Evolutionary conservation across 2,329 filamentous ascomycete genomes (phyloP).

Genomic region (Aquanectria penicillioides): DNA sequence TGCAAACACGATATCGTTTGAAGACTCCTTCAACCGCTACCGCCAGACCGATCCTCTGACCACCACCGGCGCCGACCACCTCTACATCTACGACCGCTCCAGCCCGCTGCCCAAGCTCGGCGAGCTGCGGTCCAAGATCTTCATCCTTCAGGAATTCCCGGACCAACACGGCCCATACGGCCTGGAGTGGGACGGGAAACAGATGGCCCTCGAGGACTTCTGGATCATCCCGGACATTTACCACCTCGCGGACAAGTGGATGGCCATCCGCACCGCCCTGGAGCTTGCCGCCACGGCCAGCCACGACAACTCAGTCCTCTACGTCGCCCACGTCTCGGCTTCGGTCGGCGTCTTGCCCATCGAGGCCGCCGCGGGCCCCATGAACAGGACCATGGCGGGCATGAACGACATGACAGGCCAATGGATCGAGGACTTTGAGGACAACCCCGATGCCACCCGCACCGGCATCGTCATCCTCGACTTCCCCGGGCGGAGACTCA

Average conservation of each 20-base stretch:
- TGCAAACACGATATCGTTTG: conserved; percentile 52
- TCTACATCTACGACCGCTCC: conserved; percentile 47
- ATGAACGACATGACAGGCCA: conserved; percentile 61
- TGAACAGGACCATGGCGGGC: conserved; percentile 53
- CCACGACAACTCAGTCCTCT: conserved; percentile 51
- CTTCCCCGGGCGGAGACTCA: conserved; percentile 56
- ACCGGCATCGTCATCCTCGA: conserved; percentile 60
- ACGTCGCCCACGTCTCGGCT: conserved; percentile 59
- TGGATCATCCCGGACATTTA: conserved; percentile 56
- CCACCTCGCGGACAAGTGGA: conserved; percentile 59
- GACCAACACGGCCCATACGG: conserved; percentile 50
- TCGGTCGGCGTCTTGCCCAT: conserved; percentile 60
- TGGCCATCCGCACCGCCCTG: conserved; percentile 53
- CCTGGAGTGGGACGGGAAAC: conserved; percentile 54
- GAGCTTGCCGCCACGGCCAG: conserved; percentile 46
- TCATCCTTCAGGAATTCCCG: conserved; percentile 60
- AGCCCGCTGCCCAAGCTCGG: conserved; percentile 55
- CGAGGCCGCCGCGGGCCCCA: conserved; percentile 59
- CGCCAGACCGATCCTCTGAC: conserved; percentile 48
- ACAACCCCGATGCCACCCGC: conserved; percentile 40
- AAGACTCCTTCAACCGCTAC: conserved; percentile 56
- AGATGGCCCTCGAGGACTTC: conserved; percentile 58
- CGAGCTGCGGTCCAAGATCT: conserved; percentile 55
- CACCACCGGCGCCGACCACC: conserved; percentile 48
- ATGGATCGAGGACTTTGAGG: conserved; percentile 50